Conservation (phyloP, 73 alveolate species). For the Stentor coeruleus region DNA sequence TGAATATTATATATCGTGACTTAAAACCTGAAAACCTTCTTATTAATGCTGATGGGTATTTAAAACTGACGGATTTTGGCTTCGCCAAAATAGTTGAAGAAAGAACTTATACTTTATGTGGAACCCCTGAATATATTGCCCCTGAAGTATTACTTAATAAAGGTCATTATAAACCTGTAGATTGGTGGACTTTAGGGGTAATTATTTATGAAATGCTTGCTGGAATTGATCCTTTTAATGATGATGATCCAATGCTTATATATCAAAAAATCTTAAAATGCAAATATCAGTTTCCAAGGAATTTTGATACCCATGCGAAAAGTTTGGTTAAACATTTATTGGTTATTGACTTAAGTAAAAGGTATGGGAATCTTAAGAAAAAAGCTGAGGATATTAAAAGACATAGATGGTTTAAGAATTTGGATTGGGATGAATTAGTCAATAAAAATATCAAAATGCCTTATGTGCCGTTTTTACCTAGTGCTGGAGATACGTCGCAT, state of each 20-base stretch:
- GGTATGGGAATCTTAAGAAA: constrained; percentile 79
- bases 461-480: constrained; percentile 66
- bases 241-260: constrained; percentile 93
- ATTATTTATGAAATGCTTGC: constrained; percentile 88
- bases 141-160: constrained; percentile 31
- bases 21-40: constrained; percentile 91
- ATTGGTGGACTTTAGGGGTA: constrained; percentile 96
- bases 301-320: constrained; percentile 73
- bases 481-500: constrained; percentile 67
- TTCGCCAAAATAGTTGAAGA: constrained; percentile 89
- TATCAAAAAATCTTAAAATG: constrained; percentile 83
- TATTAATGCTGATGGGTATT: constrained; percentile 48
- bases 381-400: constrained; percentile 67
- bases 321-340: constrained; percentile 79
- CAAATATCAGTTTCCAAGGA: constrained; percentile 74
- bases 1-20: constrained; percentile 92
- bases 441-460: constrained; percentile 62
- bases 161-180: constrained; percentile 97
- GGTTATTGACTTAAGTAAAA: constrained; percentile 70
- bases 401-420: constrained; percentile 69
- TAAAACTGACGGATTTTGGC: constrained; percentile 95
- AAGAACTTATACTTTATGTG: background rate
- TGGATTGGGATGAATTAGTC: constrained; percentile 71
- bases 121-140: constrained; percentile 6
- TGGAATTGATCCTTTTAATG: constrained; percentile 84